Percentiles rank a stretch among this genome's conserved stretches.
Evolutionary conservation across 305 asterid genomes (phyloP).

Genomic region (Fraxinus floribunda): DNA sequence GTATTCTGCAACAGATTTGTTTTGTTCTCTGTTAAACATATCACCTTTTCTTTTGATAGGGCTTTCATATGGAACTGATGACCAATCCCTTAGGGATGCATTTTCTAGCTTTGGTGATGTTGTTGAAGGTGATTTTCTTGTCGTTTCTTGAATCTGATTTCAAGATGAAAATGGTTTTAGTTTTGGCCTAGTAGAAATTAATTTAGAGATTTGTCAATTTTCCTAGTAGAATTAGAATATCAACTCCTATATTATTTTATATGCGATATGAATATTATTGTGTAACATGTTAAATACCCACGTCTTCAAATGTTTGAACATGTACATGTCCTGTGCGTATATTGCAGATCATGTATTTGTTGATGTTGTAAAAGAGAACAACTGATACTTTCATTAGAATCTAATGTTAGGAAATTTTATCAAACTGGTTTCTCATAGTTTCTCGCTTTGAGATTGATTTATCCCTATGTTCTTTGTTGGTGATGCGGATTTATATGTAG

Average conservation of each 20-base stretch:
- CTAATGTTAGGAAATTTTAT: neutral
- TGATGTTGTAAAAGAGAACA: neutral
- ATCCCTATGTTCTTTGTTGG: neutral
- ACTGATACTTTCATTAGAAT: neutral
- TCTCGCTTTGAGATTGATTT: neutral
- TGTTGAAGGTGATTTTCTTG: slow-evolving; percentile 37
- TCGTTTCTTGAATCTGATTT: neutral
- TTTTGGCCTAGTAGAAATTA: neutral
- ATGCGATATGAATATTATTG: neutral
- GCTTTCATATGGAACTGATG: slow-evolving; percentile 45
- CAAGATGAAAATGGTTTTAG: neutral
- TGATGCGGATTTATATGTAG: neutral
- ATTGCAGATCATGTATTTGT: neutral
- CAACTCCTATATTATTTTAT: too few species aligned
- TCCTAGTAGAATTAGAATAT: neutral
- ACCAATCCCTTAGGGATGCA: slow-evolving; percentile 39
- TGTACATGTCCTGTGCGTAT: too few species aligned
- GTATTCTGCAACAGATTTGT: neutral
- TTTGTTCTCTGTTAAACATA: neutral
- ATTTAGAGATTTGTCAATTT: neutral
- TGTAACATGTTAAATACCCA: too few species aligned
- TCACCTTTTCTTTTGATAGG: slow-evolving; percentile 23
- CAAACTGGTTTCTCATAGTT: neutral
- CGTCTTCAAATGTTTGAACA: neutral
- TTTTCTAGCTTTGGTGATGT: slow-evolving; percentile 52